These are phyloP conservation scores for Botryobasidium botryosum DNA, from an alignment of 768 basidiomycete genomes.

Conservation along the genomic window DNA sequence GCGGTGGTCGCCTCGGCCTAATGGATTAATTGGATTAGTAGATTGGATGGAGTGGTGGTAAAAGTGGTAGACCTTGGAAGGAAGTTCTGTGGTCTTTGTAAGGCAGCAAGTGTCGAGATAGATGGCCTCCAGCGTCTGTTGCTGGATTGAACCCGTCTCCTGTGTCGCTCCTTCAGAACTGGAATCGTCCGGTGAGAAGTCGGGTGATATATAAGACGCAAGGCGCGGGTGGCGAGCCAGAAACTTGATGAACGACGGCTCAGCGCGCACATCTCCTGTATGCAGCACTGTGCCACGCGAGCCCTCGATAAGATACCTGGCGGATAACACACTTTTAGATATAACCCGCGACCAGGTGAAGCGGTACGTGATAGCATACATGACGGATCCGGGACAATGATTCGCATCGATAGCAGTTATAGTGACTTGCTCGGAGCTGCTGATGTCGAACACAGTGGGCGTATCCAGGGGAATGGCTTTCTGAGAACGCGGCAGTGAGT, in stretches of 20 bases:
- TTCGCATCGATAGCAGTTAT: constrained; percentile 82
- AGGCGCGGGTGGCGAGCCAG: constrained; percentile 54
- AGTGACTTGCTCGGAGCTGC: constrained; percentile 37
- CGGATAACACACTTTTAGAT: background rate
- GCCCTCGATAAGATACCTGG: constrained; percentile 74
- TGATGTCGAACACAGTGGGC: constrained; percentile 45
- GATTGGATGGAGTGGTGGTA: background rate
- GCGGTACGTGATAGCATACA: constrained; percentile 33
- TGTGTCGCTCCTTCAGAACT: background rate
- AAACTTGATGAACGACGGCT: constrained; percentile 58
- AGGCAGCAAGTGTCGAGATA: constrained; percentile 69
- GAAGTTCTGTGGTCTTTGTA: constrained; percentile 33
- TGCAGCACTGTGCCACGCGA: constrained; percentile 57
- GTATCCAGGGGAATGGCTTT: constrained; percentile 40
- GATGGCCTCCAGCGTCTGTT: constrained; percentile 43
- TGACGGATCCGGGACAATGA: constrained; percentile 87
- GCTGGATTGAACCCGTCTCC: constrained; percentile 1
- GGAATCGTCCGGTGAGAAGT: constrained; percentile 12
- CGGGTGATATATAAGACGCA: constrained; percentile 42
- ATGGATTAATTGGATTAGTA: background rate
- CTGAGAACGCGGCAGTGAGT: constrained; percentile 21
- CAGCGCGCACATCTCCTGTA: constrained; percentile 86
- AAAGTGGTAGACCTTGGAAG: constrained; percentile 35
- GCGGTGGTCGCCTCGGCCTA: constrained; percentile 52
- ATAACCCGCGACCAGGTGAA: background rate